Base-by-base conservation (phyloP, 768 basidiomycete genomes). In the Termitomyces titanicus region DNA sequence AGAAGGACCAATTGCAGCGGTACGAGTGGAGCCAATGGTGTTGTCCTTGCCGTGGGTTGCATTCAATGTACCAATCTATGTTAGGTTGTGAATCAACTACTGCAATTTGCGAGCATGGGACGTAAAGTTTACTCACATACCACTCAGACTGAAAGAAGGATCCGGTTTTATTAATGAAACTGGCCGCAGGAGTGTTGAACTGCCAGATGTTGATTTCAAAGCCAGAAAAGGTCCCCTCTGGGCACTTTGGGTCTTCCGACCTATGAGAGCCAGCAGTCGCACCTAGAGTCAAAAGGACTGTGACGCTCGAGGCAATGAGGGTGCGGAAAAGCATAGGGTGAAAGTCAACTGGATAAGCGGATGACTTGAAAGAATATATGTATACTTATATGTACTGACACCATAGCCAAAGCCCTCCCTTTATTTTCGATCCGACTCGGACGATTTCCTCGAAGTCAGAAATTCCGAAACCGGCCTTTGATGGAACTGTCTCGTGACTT, bases 131-230 rank as follows among this genome's bases (percentile, higher is more conserved):
- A 59, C 58, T 55, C 48, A 59, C 58, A 55, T 59, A 59, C 59
- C 59, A 60, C 51, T 60, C 59, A 15, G 59, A 38, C 38, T 56
- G 37, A n/a, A 60, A 51, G 33, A 51, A 60, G 12, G 59, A 56
- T 29, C 55, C 55, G 1, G 45, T 56, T 37, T 49, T 56, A 18
- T 60, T 44, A 31, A 49, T 53, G n/a, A 60, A 56, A 17, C 50
- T 13, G 7, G 24, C 20, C 9, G 51, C 51, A 7, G 59, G 59
- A 13, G 22, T 38, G 31, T 49, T 43, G 44, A 48, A 50, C 20
- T 60, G 59, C 55, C 55, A 60, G 6, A 47, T 38, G 38, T 51
- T 56, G 35, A 11, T 35, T 44, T 60, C 51, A 18, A 60, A 60
- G 24, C 59, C 59, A 15, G 58, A 13, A 22, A 51, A 37, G 17